Base-by-base conservation (phyloP, 2,329 filamentous ascomycete genomes). In the Xylaria sp. region DNA sequence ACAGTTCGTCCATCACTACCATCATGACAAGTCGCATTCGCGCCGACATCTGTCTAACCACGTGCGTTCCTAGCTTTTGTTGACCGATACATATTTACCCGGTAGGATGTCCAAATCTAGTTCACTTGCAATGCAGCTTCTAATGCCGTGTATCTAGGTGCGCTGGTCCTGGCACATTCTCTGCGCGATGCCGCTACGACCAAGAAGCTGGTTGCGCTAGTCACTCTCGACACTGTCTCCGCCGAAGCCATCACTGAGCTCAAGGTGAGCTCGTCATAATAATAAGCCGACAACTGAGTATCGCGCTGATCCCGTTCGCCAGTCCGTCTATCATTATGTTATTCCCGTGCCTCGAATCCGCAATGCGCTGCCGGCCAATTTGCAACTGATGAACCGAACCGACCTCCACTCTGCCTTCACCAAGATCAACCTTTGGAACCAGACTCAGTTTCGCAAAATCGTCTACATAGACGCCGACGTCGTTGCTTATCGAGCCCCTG, bases 391-490 rank as follows among this genome's bases (percentile, higher is more conserved):
- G 94, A 90, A 94, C 78, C 92, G 96, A 61, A 87, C 90, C 70
- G 96, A 99, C 77, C 86, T 99, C 59, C 90, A 95, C 76, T 95
- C 94, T 32, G 92, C 94, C 70, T 98, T 98, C 78, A 98, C 96
- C 73, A 99, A 99, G 83, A 94, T 99, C 81, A 90, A 93, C 72
- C 85, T 99, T 20, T 99, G 96, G 96, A 92, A 91, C 72, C 92
- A 94, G 80, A 91, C 89, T 3, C 93, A 97, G 77, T 99, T 95
- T 80, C 89, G 91, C 72, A 95, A 91, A 81, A 93, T 99, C 65
- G 92, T 99, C 66, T 99, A 98, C 80, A 86, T 99, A 70, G 96
- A 99, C 78, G 92, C 94, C 69, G 96, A 99, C 76, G 89, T 97
- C 46, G 91, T 99, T n/a, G 93, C 93, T 34, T 87, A 97, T 70